These are phyloP conservation scores for Citrus trifoliata DNA, from an alignment of 345 rosid species.

Conservation along the genomic window DNA sequence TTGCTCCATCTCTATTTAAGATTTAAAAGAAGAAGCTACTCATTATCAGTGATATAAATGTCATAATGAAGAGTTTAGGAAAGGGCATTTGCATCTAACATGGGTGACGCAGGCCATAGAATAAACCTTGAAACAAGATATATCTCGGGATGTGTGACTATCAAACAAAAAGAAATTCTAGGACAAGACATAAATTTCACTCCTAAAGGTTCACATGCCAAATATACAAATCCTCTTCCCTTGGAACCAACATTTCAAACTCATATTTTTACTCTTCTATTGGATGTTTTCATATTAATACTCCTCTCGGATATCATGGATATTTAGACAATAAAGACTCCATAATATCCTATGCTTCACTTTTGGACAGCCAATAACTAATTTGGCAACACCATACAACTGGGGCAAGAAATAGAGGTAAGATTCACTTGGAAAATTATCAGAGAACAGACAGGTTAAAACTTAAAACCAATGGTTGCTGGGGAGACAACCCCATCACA, in stretches of 20 bases:
- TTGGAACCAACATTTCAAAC: background rate
- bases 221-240: background rate
- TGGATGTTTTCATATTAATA: background rate
- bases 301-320: background rate
- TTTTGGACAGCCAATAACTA: background rate
- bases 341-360: background rate
- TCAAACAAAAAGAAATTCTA: background rate
- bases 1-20: slow-evolving; percentile 78
- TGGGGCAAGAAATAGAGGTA: background rate
- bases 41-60: background rate
- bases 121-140: background rate
- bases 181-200: background rate
- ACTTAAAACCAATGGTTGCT: background rate
- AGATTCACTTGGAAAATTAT: background rate
- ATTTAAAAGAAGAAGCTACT: slow-evolving; percentile 17
- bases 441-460: background rate
- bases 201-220: background rate
- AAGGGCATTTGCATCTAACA: background rate
- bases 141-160: background rate
- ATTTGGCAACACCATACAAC: background rate
- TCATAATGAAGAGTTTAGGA: background rate
- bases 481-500: background rate
- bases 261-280: background rate
- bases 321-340: background rate
- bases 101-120: background rate